Conservation (phyloP, 1,139 yeast species). For the Kurtzmaniella quercitrusa region DNA sequence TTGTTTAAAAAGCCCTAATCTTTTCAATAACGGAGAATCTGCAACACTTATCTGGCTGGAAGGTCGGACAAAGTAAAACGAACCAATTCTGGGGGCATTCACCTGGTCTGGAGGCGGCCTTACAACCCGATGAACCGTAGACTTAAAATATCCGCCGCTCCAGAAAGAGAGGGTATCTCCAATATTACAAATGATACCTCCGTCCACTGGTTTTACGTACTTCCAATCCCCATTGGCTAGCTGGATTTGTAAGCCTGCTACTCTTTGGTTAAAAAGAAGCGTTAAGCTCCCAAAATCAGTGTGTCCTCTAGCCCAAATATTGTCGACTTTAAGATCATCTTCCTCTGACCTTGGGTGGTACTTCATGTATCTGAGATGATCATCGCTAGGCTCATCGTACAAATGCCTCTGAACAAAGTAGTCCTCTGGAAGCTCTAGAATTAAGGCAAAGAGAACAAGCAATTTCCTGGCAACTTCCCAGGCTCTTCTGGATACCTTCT, state of each 20-base stretch:
- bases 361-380: constrained; percentile 29
- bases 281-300: constrained; percentile 30
- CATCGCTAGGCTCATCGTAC: constrained; percentile 29
- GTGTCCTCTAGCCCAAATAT: constrained; percentile 28
- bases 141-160: constrained; percentile 30
- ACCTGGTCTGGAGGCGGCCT: constrained; percentile 30
- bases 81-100: constrained; percentile 25
- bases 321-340: constrained; percentile 25
- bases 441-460: constrained; percentile 26
- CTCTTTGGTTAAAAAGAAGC: constrained; percentile 24
- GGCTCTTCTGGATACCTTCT: constrained; percentile 18
- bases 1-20: constrained; percentile 22
- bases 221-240: constrained; percentile 23
- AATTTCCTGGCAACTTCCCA: constrained; percentile 23
- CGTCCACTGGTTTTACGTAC: constrained; percentile 24
- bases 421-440: constrained; percentile 27
- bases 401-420: constrained; percentile 24
- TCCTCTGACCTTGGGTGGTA: constrained; percentile 22
- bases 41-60: constrained; percentile 22
- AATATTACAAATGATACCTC: constrained; percentile 27
- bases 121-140: constrained; percentile 28
- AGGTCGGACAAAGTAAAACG: constrained; percentile 31
- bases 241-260: constrained; percentile 26
- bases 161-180: constrained; percentile 30
- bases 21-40: constrained; percentile 26